Conservation (phyloP, 2,329 filamentous ascomycete species). For the Graphilbum ipis-grandicollis region DNA sequence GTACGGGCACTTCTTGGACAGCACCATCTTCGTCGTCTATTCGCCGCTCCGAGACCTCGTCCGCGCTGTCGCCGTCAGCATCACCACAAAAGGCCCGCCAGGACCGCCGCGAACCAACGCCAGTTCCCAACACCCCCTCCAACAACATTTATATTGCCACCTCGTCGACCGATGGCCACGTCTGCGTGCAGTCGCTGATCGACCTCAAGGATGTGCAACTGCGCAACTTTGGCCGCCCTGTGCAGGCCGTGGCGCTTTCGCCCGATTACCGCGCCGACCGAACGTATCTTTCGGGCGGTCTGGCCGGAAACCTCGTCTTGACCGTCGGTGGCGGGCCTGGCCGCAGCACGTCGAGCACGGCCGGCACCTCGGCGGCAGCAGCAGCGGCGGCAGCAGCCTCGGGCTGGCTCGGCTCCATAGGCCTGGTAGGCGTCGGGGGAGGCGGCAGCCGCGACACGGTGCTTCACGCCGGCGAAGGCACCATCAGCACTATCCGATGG, state of each 20-base stretch:
- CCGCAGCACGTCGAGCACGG: slow-evolving; percentile 74
- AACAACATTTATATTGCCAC: slow-evolving; percentile 90
- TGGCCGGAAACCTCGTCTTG: slow-evolving; percentile 73
- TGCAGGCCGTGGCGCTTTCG: slow-evolving; percentile 85
- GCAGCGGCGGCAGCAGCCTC: slow-evolving; percentile 73
- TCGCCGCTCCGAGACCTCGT: slow-evolving; percentile 20
- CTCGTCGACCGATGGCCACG: slow-evolving; percentile 87
- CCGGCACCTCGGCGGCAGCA: slow-evolving; percentile 62
- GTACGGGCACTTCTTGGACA: slow-evolving; percentile 2
- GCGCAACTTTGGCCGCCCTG: slow-evolving; percentile 82
- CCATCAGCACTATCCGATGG: slow-evolving; percentile 86
- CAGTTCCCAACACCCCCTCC: slow-evolving; percentile 57
- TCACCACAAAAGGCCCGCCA: slow-evolving; percentile 32
- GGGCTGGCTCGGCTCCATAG: slow-evolving; percentile 82
- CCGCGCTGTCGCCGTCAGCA: too few species aligned
- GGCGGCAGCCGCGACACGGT: slow-evolving; percentile 82
- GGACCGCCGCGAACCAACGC: slow-evolving; percentile 29
- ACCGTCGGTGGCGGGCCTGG: slow-evolving; percentile 69
- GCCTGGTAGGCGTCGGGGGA: slow-evolving; percentile 58
- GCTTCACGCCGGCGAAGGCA: slow-evolving; percentile 80
- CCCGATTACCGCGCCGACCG: slow-evolving; percentile 84
- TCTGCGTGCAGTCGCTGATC: slow-evolving; percentile 75
- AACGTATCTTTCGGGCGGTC: slow-evolving; percentile 78
- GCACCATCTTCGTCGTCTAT: slow-evolving; percentile 18
- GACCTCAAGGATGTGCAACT: slow-evolving; percentile 82